Base-by-base conservation (phyloP, 331 rosid species). In the Telfairia occidentalis region DNA sequence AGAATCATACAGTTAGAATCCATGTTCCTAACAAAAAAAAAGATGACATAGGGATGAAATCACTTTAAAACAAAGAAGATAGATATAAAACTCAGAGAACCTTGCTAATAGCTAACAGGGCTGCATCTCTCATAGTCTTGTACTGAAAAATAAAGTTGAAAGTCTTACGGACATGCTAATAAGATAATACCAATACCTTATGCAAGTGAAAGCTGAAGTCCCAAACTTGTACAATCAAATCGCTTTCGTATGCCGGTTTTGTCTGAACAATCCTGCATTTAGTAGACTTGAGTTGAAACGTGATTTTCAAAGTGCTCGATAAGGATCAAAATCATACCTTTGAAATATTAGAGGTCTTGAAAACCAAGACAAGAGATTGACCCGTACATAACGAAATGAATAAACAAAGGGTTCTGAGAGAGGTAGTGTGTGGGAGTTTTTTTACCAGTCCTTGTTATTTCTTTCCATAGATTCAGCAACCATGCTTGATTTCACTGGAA, bases 201-300 rank as follows among this genome's bases (percentile, higher is more conserved):
- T 89, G 90, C 89, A 93, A 83, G 86, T 85, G 82, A 81, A 93
- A 90, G 84, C 37, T 83, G 59, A 84, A 88, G 71, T 88, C 87
- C 78, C 91, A 96, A 74, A 93, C 78, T 80, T 86, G 80, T 70
- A 90, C 76, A 79, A 86, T 63, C 77, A 93, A 80, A 85, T 90
- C 90, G 58, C 60, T 83, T 12, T 88, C 91, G 64, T 55, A 82
- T 7, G 71, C 67, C 7, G 75, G 78, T 76, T 78, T 83, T 1
- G 88, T 60, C 64, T 76, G 74, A 52, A 89, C 90, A 85, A 81
- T 37, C 97, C 97, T 89, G 86, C 87, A 81, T 43, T 61, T 52
- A 55, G 43, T 8, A 70, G 21, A 46, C 28, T 15, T 24, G 26
- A 43, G 54, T 23, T 40, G 23, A 23, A 2, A n/a, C n/a, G n/a